Base-by-base conservation (phyloP, 306 rosid species). In the Mimosa pudica region DNA sequence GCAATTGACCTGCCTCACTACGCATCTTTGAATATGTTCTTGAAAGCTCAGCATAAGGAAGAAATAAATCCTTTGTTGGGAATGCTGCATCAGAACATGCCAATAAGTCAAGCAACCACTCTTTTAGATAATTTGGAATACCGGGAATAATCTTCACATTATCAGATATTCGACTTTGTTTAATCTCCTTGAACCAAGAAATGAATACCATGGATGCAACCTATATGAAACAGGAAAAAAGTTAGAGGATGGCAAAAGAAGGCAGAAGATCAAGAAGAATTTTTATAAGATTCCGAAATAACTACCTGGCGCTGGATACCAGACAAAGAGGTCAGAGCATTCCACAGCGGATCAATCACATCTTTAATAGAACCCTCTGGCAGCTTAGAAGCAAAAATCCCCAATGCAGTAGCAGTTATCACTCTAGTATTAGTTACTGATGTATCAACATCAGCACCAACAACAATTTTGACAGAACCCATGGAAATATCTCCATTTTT, bases 21-120 rank as follows among this genome's bases (percentile, higher is more conserved):
- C 94, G 96, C 98, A 95, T 95, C 89, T 95, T 95, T 68, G 91
- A 87, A 79, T 95, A 95, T 41, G 98, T 92, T 87, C 95, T 90
- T 66, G 91, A 92, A 87, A 95, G 97, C 89, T 95, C 98, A 4
- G 87, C 55, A 83, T 95, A 95, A 80, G 97, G 98, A 87, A 89
- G 92, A 71, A 66, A 79, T 36, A 94, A 89, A 85, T 89, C 95
- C 79, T 94, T 94, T 57, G 98, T 91, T 14, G 98, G 98, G 82
- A 91, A 89, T 54, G 97, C 89, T 33, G 98, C 92, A 32, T 93
- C 97, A 79, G 97, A 74, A 75, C 94, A 90, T 51, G 94, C 84
- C 85, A 95, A 87, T 38, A 95, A 88, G 76, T 93, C 96, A 86
- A 95, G 87, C 92, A 95, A 74, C 97, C 94, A 88, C 69, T 79